Evolutionary conservation across 257 asterid species (phyloP), one percentile per base, ranked within the genome.

Genomic region (Nicotiana tabacum): DNA sequence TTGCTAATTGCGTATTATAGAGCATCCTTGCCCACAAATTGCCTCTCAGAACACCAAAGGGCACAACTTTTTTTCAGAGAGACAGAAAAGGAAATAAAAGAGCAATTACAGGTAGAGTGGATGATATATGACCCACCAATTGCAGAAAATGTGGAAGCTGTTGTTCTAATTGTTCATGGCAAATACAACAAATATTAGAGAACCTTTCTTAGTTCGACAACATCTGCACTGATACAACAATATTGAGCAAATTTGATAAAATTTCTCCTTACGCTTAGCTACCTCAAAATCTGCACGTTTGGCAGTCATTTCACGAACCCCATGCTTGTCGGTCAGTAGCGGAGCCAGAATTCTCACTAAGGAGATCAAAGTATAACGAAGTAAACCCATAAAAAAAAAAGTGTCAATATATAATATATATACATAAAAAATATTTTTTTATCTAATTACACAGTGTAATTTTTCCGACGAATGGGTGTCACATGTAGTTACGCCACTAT

Each of bases 91-190:
- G 30, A 67, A 85, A 4, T 6, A 2, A 51, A 27, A 82, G 80
- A 87, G 82, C 39, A 56, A 84, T 68, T 30, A 66, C 35, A 82
- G 82, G 85, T 86, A 57, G 81, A 80, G 18, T 76, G n/a, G 64
- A 48, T 51, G 33, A 24, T 68, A 5, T 46, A 13, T 82, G 91
- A 77, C 92, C 93, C 87, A 87, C 90, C 81, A 76, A 82, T 30
- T 35, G 87, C 91, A 82, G 83, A 87, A 91, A 82, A 74, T 82
- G 83, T 85, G 92, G 92, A 89, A 70, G 77, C 15, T 79, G 62
- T 83, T 85, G 82, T 67, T 77, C 33, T 51, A 68, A 15, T 21
- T 72, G 82, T 80, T 77, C 83, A 55, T 60, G 81, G 56, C 6
- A 67, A 77, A 77, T 68, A 68, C 30, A 53, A 67, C 72, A 82